phyloP scores from a whole-genome alignment of 345 rosid species.

The Abelmoschus esculentus region DNA sequence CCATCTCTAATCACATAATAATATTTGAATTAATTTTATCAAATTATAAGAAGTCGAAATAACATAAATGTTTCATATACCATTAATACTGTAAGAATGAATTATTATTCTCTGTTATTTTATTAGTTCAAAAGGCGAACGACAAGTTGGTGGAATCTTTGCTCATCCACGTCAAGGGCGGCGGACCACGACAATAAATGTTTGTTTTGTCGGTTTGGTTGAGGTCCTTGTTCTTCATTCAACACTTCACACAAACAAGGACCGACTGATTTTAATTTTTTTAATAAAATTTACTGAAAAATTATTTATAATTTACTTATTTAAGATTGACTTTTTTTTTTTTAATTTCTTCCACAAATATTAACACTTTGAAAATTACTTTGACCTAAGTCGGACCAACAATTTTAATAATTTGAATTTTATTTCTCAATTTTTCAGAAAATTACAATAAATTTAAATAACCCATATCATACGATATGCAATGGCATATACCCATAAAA shows the following conservation, averaged over 20 bases:
- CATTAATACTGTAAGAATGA: background rate
- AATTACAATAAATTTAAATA: too few species aligned
- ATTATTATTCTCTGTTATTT: too few species aligned
- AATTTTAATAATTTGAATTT: background rate
- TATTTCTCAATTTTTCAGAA: background rate
- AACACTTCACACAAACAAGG: slow-evolving; percentile 6
- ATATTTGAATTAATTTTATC: background rate
- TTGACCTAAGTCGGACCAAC: background rate
- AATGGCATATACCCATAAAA: background rate
- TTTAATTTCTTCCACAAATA: too few species aligned
- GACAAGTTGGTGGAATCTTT: slow-evolving; percentile 13
- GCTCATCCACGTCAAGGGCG: slow-evolving; percentile 30
- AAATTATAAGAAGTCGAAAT: background rate
- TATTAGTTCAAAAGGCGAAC: background rate
- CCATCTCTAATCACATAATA: too few species aligned
- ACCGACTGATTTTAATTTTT: background rate
- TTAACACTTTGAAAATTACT: background rate
- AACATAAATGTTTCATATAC: background rate
- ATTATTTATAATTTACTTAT: background rate
- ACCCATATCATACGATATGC: background rate
- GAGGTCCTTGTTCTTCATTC: slow-evolving; percentile 15
- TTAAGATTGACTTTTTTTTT: background rate
- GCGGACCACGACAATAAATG: slow-evolving; percentile 30
- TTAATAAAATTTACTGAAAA: background rate
- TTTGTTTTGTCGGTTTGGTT: slow-evolving; percentile 46